Percentiles rank a stretch among this genome's conserved stretches.
Evolutionary conservation across 192 early-diverging fungal genomes (phyloP).

Genomic region (Podila epicladia): DNA sequence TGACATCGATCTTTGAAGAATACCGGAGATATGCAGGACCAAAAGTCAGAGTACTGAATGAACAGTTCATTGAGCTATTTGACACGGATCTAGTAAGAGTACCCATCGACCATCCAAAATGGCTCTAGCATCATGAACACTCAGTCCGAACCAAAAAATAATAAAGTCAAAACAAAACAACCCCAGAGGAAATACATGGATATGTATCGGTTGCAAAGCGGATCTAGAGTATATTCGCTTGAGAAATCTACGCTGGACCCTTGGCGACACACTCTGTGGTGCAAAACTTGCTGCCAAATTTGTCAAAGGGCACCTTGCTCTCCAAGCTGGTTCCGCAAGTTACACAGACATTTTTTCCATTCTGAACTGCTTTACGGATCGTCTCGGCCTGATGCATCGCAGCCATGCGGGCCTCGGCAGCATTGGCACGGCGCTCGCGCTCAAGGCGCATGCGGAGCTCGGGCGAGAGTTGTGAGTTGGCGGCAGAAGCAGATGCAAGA

Average conservation of each 20-base stretch:
- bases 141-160: neutral
- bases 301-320: slow-evolving; percentile 75
- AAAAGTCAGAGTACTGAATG: slow-evolving; percentile 96
- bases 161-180: neutral
- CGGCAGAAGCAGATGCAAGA: slow-evolving; percentile 27
- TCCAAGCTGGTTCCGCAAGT: slow-evolving; percentile 69
- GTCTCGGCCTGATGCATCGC: slow-evolving; percentile 18
- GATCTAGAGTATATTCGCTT: neutral
- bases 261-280: slow-evolving; percentile 59
- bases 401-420: slow-evolving; percentile 75
- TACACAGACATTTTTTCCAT: slow-evolving; percentile 62
- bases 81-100: slow-evolving; percentile 95
- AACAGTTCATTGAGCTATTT: slow-evolving; percentile 96
- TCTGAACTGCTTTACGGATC: slow-evolving; percentile 32
- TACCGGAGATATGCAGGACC: slow-evolving; percentile 96
- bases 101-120: slow-evolving; percentile 76
- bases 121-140: slow-evolving; percentile 66
- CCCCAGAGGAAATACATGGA: neutral
- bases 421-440: slow-evolving; percentile 80
- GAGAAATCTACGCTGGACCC: slow-evolving; percentile 17
- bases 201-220: no score
- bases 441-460: slow-evolving; percentile 78
- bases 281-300: slow-evolving; percentile 74
- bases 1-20: slow-evolving; percentile 99
- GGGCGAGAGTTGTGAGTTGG: slow-evolving; percentile 62